phyloP scores from a whole-genome alignment of 2,329 filamentous ascomycete genomes.

The Verticillium longisporum region DNA sequence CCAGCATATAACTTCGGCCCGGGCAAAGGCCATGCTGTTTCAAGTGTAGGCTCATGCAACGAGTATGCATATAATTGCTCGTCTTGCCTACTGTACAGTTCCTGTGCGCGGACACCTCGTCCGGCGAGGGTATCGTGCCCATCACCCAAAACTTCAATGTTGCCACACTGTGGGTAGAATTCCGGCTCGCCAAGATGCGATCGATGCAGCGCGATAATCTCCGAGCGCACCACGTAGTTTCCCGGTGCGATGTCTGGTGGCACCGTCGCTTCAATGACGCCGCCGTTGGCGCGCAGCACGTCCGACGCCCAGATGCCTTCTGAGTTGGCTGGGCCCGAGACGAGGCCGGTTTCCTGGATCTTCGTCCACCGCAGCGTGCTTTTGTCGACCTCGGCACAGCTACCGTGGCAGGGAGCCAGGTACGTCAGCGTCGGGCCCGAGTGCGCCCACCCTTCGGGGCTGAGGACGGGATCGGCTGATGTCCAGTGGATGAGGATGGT shows the following conservation, averaged over 20 bases:
- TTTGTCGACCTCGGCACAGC: constrained; percentile 24
- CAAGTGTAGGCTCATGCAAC: no score
- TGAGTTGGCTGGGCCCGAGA: constrained; percentile 21
- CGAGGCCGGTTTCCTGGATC: constrained; percentile 22
- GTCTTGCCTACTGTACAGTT: no score
- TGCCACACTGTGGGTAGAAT: constrained; percentile 48
- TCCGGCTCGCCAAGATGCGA: constrained; percentile 32
- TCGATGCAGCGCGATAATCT: constrained; percentile 43
- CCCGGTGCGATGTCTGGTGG: constrained; percentile 35
- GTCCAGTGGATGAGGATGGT: constrained; percentile 39
- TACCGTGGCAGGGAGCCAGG: constrained; percentile 33
- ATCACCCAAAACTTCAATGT: constrained; percentile 26
- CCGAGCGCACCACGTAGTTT: constrained; percentile 44
- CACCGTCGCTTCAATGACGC: constrained; percentile 36
- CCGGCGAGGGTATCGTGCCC: no score
- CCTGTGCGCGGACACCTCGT: no score
- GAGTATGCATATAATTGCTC: no score
- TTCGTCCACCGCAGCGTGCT: constrained; percentile 25
- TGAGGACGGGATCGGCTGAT: constrained; percentile 35
- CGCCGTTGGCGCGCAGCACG: constrained; percentile 39
- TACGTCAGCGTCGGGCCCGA: constrained; percentile 47
- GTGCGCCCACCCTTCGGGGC: constrained; percentile 48
- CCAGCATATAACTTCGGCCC: no score
- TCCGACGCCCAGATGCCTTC: constrained; percentile 30
- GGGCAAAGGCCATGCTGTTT: no score